Conservation (phyloP, 2,329 filamentous ascomycete genomes). For the Penicillium olsonii region DNA sequence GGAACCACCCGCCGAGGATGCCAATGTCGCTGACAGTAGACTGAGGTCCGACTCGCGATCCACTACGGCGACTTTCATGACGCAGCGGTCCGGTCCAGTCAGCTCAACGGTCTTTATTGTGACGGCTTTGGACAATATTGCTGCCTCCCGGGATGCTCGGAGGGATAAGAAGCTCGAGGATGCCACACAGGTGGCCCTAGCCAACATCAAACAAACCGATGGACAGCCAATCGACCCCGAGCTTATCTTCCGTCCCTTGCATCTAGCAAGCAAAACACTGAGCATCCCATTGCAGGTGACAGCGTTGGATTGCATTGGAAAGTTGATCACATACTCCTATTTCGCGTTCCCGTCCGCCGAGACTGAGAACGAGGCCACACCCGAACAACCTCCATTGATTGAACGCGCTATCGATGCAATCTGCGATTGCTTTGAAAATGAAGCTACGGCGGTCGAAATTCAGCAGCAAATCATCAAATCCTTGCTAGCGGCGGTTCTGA, state of each 20-base stretch:
- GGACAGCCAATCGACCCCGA: constrained; percentile 83
- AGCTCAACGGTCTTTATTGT: constrained; percentile 96
- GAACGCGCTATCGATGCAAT: constrained; percentile 98
- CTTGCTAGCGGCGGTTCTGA: constrained; percentile 87
- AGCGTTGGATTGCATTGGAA: constrained; percentile 95
- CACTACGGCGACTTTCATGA: constrained; percentile 54
- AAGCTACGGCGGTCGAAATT: constrained; percentile 86
- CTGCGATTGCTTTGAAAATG: constrained; percentile 98
- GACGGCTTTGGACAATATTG: constrained; percentile 88
- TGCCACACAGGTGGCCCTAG: constrained; percentile 75
- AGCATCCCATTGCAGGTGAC: constrained; percentile 85
- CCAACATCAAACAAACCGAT: constrained; percentile 83
- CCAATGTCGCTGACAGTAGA: constrained; percentile 35
- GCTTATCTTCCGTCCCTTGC: constrained; percentile 84
- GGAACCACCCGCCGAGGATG: constrained; percentile 21
- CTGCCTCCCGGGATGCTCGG: constrained; percentile 84
- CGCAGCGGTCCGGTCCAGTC: constrained; percentile 65
- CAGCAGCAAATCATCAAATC: constrained; percentile 99
- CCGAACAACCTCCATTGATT: constrained; percentile 71
- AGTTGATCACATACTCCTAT: constrained; percentile 98
- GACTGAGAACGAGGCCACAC: constrained; percentile 27
- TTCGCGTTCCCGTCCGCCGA: constrained; percentile 71
- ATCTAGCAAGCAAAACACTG: constrained; percentile 82
- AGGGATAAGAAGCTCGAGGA: constrained; percentile 83
- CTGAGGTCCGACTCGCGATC: constrained; percentile 63